Evolutionary conservation across 768 basidiomycete genomes (phyloP), one percentile per base, ranked within the genome.

Genomic region (Porphyrellus cyaneotinctus): DNA sequence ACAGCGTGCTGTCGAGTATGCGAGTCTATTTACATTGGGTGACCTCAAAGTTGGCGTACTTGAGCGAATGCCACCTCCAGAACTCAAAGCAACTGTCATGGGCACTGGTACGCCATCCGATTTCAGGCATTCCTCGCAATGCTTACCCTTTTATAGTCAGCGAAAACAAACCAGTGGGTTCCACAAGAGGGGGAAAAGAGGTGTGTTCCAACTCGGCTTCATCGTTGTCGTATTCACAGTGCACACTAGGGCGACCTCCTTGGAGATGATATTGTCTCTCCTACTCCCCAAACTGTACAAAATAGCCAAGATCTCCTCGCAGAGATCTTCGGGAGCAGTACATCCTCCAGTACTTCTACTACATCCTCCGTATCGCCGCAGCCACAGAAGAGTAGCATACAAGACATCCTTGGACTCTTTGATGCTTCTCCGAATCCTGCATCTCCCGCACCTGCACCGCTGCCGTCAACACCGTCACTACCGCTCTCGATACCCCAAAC

Each of bases 51-150:
- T 79, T 9, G 97, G 95, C 33, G 93, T 99, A 1, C 70, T 98
- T 54, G 97, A 99, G 74, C 82, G 93, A 50, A 99, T 99, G 97
- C 97, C 97, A n/a, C 89, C 92, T 6, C 97, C 97, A 2, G 97
- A 99, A 68, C 73, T 98, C 58, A 97, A 95, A 73, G 87, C 89
- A n/a, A 97, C 95, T 3, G 90, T 98, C 2, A 88, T 95, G 79
- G 97, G 92, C 42, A 80, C 88, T 54, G 90, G 93, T 95, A 59
- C 58, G 82, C 73, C 13, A 7, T 49, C 23, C 0, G 38, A 24
- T 24, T 23, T 43, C 14, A n/a, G 35, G 12, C 13, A 10, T 38
- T 7, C 7, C 37, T 47, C 22, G n/a, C 41, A 24, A 4, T 8
- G 5, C 41, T 69, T 17, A 58, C 7, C 6, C 13, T 53, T 43